These are phyloP conservation scores for Fusarium nisikadoi DNA, from an alignment of 2,329 filamentous ascomycete species.

Conservation along the genomic window DNA sequence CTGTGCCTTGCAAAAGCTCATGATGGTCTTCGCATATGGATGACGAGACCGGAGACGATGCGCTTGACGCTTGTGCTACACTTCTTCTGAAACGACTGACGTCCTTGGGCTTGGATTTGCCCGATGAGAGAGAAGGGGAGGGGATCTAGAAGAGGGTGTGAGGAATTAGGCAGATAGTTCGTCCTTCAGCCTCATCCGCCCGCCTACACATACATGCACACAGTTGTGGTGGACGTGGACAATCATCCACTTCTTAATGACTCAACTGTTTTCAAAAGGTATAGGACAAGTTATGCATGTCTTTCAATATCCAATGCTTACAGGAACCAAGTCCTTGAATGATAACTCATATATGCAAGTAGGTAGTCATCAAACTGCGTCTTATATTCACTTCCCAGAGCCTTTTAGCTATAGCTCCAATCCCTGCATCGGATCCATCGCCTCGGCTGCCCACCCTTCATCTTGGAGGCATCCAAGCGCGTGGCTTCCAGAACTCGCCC, in stretches of 20 bases:
- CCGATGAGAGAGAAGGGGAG: slow-evolving; percentile 7
- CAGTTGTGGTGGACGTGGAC: not conserved
- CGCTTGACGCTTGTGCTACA: not conserved
- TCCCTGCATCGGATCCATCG: slow-evolving; percentile 18
- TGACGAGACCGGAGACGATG: not conserved
- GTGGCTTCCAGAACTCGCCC: slow-evolving; percentile 14
- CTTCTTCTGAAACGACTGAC: slow-evolving; percentile 2
- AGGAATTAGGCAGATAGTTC: slow-evolving; percentile 16
- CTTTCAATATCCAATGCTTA: not conserved
- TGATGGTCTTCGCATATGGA: not conserved
- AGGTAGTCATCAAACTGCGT: not conserved
- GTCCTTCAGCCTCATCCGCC: slow-evolving; percentile 26
- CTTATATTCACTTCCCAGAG: slow-evolving; percentile 1
- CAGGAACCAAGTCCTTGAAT: not conserved
- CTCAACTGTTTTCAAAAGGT: not conserved
- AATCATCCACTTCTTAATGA: not conserved
- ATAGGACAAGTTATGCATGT: not conserved
- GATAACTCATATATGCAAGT: slow-evolving; percentile 3
- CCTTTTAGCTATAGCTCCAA: not conserved
- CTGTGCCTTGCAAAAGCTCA: not conserved
- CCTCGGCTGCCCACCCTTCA: slow-evolving; percentile 14
- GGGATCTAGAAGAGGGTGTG: slow-evolving; percentile 6
- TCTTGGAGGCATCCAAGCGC: slow-evolving; percentile 14
- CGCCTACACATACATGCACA: not conserved
- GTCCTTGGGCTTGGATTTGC: slow-evolving; percentile 15